Percentiles rank a stretch among this genome's conserved stretches.
These are phyloP conservation scores for Lactarius trivialis DNA, from an alignment of 768 basidiomycete species.

Conservation along the genomic window DNA sequence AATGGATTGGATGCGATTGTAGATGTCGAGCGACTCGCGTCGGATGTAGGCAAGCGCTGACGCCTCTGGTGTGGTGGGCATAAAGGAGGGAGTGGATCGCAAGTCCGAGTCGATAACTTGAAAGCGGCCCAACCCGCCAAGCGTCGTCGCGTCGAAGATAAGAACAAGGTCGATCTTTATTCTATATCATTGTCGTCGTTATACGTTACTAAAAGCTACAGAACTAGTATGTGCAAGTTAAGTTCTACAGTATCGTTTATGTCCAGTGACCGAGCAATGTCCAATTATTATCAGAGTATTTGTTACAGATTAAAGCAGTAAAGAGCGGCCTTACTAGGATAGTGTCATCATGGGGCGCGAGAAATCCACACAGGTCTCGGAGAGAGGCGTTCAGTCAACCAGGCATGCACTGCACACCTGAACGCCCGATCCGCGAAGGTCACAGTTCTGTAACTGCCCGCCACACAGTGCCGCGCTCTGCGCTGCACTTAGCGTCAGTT, in stretches of 20 bases:
- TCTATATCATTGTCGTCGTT: neutral
- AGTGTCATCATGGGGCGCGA: neutral
- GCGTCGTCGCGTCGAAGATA: neutral
- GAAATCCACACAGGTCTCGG: neutral
- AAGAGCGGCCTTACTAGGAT: neutral
- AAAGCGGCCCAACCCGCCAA: neutral
- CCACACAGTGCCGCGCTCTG: constrained; percentile 19
- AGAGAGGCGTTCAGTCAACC: constrained; percentile 15
- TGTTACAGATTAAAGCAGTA: neutral
- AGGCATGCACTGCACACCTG: constrained; percentile 20
- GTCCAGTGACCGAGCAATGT: neutral
- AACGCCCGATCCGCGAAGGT: constrained; percentile 21
- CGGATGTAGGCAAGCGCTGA: constrained; percentile 46
- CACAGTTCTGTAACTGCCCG: constrained; percentile 16
- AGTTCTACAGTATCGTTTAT: neutral
- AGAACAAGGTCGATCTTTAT: neutral
- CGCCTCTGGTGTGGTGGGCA: constrained; percentile 7
- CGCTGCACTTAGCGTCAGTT: constrained; percentile 13
- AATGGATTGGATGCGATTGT: constrained; percentile 85
- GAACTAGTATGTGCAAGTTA: neutral
- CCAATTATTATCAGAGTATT: neutral
- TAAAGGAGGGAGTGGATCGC: neutral
- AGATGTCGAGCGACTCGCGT: constrained; percentile 68
- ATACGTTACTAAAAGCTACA: neutral
- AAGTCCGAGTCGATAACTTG: neutral